phyloP scores from a whole-genome alignment of 306 rosid genomes.

The Biancaea sappan region DNA sequence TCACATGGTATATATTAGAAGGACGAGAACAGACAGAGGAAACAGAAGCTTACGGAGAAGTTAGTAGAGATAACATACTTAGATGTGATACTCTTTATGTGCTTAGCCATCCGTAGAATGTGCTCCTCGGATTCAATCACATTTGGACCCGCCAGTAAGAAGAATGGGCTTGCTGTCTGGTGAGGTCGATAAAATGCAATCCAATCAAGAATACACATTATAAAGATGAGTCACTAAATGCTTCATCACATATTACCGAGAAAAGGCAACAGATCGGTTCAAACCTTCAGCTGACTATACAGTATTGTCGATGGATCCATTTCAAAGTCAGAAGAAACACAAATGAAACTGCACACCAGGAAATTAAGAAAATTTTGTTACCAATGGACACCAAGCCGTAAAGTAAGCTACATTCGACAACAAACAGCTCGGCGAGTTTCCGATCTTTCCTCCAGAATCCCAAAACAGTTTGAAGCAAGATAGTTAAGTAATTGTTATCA shows the following conservation, averaged over 20 bases:
- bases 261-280: too few species aligned
- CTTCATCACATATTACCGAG: neutral
- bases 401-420: neutral
- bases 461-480: neutral
- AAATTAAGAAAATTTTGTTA: neutral
- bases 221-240: constrained; percentile 13
- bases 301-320: constrained; percentile 49
- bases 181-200: constrained; percentile 34
- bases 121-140: constrained; percentile 95
- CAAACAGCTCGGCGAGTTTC: neutral
- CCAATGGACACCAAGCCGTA: neutral
- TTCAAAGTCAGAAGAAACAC: neutral
- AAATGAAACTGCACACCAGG: neutral
- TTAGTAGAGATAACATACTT: constrained; percentile 52
- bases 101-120: constrained; percentile 73
- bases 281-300: constrained; percentile 52
- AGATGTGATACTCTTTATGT: constrained; percentile 62
- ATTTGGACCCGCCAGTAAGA: constrained; percentile 91
- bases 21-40: too few species aligned
- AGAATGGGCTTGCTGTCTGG: constrained; percentile 82
- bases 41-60: neutral
- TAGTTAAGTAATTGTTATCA: too few species aligned
- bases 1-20: neutral
- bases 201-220: neutral
- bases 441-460: constrained; percentile 4